Conservation (phyloP, 768 basidiomycete species). For the Hericium rajendrae region DNA sequence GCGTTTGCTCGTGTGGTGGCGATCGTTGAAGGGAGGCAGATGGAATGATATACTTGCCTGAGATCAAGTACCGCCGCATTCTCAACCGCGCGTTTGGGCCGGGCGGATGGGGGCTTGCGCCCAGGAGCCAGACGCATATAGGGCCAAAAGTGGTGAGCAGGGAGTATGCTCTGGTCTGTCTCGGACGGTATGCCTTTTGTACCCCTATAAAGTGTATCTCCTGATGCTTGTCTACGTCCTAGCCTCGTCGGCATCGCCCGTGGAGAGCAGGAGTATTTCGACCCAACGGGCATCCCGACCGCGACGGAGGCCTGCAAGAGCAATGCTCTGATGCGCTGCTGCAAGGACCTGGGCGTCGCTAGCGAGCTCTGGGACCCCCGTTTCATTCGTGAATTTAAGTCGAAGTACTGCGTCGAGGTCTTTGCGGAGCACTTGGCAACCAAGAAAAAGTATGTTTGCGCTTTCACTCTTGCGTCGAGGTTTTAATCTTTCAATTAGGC, state of each 20-base stretch:
- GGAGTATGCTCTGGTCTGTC: conserved; percentile 90
- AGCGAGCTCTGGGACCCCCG: conserved; percentile 98
- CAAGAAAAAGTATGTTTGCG: conserved; percentile 75
- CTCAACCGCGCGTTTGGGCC: conserved; percentile 93
- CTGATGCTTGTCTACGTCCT: neutral
- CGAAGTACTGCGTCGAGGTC: conserved; percentile 72
- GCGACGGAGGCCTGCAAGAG: conserved; percentile 94
- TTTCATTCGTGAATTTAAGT: conserved; percentile 90
- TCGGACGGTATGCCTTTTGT: conserved; percentile 56
- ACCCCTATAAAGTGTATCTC: neutral
- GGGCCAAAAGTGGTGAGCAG: conserved; percentile 80
- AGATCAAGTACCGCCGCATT: conserved; percentile 91
- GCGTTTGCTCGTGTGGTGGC: neutral
- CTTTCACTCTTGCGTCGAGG: neutral
- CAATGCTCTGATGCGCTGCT: conserved; percentile 95
- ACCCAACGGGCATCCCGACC: conserved; percentile 81
- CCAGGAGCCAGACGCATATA: conserved; percentile 85
- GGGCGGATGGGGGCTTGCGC: conserved; percentile 94
- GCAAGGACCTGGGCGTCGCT: conserved; percentile 92
- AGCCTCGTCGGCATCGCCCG: conserved; percentile 87
- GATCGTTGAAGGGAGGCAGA: conserved; percentile 36
- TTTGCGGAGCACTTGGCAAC: conserved; percentile 76
- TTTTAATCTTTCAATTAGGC: conserved; percentile 36
- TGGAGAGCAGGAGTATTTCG: conserved; percentile 96
- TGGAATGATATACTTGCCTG: conserved; percentile 89